A percentile compares a stretch with the other conserved stretches of the same genome.
Conservation (phyloP, 306 rosid genomes). For the Prosopis cineraria region DNA sequence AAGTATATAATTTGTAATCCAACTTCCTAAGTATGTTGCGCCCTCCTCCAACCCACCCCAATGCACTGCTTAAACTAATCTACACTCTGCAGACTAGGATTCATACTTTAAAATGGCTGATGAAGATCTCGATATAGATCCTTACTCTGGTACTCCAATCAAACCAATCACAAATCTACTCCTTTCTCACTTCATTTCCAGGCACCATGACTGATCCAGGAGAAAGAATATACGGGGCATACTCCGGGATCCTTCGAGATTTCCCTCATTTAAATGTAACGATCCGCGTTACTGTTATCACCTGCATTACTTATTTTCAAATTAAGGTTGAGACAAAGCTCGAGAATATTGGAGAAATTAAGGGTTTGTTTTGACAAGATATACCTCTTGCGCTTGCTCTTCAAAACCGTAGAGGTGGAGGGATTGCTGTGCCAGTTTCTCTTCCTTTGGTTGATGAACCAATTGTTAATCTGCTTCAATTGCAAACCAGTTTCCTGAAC, state of each 20-base stretch:
- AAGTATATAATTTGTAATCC: constrained; percentile 42
- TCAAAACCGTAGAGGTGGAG: constrained; percentile 84
- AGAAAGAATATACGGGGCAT: constrained; percentile 24
- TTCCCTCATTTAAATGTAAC: constrained; percentile 44
- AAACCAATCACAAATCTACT: constrained; percentile 21
- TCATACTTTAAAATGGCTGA: constrained; percentile 23
- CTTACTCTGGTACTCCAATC: constrained; percentile 32
- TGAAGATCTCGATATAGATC: constrained; percentile 33
- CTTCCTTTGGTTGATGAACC: constrained; percentile 99
- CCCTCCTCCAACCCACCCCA: not conserved
- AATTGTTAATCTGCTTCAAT: constrained; percentile 92
- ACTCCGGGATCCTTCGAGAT: constrained; percentile 1
- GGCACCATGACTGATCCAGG: constrained; percentile 28
- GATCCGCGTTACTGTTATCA: constrained; percentile 54
- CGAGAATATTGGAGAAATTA: not conserved
- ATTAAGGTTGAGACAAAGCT: constrained; percentile 54
- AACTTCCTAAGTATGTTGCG: constrained; percentile 44
- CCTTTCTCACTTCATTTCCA: constrained; percentile 29
- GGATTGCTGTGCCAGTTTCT: constrained; percentile 99
- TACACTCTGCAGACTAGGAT: constrained; percentile 23
- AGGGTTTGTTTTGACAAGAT: not conserved
- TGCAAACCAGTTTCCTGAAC: constrained; percentile 97
- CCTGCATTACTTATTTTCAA: constrained; percentile 77
- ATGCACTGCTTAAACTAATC: constrained; percentile 9
- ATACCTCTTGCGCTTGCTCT: constrained; percentile 98